Base-by-base conservation (phyloP, 2,329 filamentous ascomycete genomes). In the Neoascochyta sp. region DNA sequence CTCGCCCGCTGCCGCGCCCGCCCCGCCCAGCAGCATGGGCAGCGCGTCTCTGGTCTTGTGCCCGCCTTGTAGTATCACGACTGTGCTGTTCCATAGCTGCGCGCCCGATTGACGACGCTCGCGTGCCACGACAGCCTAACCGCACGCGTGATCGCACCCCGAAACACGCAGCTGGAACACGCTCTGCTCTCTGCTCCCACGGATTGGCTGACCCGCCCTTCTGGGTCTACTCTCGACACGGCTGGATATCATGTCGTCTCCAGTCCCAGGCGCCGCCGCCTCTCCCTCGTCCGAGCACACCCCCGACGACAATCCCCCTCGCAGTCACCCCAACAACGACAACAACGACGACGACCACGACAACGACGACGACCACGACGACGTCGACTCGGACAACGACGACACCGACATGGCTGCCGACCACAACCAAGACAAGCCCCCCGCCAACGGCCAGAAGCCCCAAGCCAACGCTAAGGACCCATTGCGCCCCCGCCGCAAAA, bases 401-500 rank as follows among this genome's bases (percentile, higher is more conserved):
- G 47, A 52, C 34, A 54, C 54, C 56, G 62, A 64, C 41, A 71
- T 72, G 69, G 62, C 66, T 46, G 62, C 62, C 47, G 55, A 63
- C 40, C 60, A 64, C 33, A 43, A 51, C 18, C 60, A 66, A 27
- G 60, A 52, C 45, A 57, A 55, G 31, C 58, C 55, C 16, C 35
- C 40, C n/a, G 21, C 37, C 22, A 59, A 57, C 30, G 52, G 56
- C 36, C 53, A 51, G 34, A 60, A 61, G 38, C 39, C 53, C 12
- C 37, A 52, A 26, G 50, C 50, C 23, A 77, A 76, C 55, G 79
- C 88, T 34, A 96, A 96, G 65, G 92, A 98, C 62, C 89, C 90
- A 34, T 74, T 83, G 54, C 80, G 92, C 38, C 90, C 92, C 11
- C 76, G 89, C 50, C 79, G 92, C 55, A 98, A 96, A 73, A 98